Percentiles rank a stretch among this genome's conserved stretches.
These are phyloP conservation scores for Geotrichum bryndzae DNA, from an alignment of 1,139 yeast genomes.

Conservation along the genomic window DNA sequence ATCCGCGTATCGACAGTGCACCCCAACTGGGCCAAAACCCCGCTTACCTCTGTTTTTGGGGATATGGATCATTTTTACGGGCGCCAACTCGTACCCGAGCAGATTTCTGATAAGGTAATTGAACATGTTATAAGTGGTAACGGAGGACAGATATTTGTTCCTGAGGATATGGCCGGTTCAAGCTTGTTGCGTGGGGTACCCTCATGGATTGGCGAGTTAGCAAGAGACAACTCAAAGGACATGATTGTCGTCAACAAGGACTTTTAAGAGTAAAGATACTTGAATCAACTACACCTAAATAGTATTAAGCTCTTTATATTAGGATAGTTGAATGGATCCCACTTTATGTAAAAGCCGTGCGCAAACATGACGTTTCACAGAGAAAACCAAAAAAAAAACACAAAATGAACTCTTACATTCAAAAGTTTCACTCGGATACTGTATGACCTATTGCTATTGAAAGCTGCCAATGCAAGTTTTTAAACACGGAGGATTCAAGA, in stretches of 20 bases:
- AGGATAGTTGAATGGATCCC: too few species aligned
- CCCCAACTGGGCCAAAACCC: conserved; percentile 22
- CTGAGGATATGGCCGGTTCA: conserved; percentile 10
- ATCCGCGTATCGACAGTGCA: conserved; percentile 19
- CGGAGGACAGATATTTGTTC: conserved; percentile 19
- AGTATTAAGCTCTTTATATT: too few species aligned
- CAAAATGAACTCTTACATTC: too few species aligned
- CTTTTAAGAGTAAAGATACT: background rate
- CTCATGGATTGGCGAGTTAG: conserved; percentile 19
- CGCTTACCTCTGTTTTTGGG: conserved; percentile 18
- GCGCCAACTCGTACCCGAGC: conserved; percentile 18
- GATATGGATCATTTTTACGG: conserved; percentile 15
- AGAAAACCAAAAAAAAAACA: too few species aligned
- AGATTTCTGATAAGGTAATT: conserved; percentile 17
- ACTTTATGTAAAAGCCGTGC: too few species aligned
- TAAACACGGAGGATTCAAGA: too few species aligned
- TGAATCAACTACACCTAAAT: too few species aligned
- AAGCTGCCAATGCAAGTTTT: too few species aligned
- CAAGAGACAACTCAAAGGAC: conserved; percentile 12
- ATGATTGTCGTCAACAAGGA: conserved; percentile 16
- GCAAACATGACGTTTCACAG: too few species aligned
- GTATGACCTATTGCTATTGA: too few species aligned
- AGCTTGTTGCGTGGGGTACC: conserved; percentile 16
- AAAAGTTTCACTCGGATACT: too few species aligned
- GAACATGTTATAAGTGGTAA: conserved; percentile 15